Conservation (phyloP, 148 eudicot genomes). For the Vaccinium myrtillus region DNA sequence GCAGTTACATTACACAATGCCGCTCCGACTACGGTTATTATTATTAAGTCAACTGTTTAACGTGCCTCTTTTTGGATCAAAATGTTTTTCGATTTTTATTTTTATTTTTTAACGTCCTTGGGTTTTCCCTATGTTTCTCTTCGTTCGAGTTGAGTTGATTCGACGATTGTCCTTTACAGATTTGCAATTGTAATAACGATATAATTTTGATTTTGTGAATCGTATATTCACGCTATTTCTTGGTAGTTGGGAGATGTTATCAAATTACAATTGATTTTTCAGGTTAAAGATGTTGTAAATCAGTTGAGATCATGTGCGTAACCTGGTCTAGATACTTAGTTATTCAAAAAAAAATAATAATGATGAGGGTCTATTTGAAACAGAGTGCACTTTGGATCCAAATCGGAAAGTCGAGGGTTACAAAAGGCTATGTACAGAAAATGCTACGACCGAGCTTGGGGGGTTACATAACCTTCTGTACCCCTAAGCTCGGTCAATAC, state of each 20-base stretch:
- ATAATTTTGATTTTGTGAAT: not conserved
- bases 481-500: too few relatives aligned
- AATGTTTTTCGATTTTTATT: not conserved
- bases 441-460: too few relatives aligned
- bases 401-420: too few relatives aligned
- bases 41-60: not conserved
- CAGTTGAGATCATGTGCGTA: slow-evolving; percentile 27
- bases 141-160: not conserved
- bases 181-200: not conserved
- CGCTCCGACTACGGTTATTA: slow-evolving; percentile 14
- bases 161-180: not conserved
- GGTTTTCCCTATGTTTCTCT: not conserved
- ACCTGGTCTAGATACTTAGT: too few relatives aligned
- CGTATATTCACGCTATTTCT: not conserved
- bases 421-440: too few relatives aligned
- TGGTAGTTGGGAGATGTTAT: not conserved
- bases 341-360: too few relatives aligned
- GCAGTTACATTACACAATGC: slow-evolving; percentile 67
- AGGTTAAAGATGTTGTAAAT: slow-evolving; percentile 82
- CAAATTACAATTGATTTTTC: slow-evolving; percentile 16
- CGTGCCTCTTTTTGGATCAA: not conserved
- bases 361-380: slow-evolving; percentile 33
- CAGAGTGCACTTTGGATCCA: slow-evolving; percentile 58
- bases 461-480: too few relatives aligned
- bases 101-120: not conserved